Percentiles rank a stretch among this genome's conserved stretches.
phyloP scores from a whole-genome alignment of 495 filamentous ascomycete species.

The Penicillium lividum region DNA sequence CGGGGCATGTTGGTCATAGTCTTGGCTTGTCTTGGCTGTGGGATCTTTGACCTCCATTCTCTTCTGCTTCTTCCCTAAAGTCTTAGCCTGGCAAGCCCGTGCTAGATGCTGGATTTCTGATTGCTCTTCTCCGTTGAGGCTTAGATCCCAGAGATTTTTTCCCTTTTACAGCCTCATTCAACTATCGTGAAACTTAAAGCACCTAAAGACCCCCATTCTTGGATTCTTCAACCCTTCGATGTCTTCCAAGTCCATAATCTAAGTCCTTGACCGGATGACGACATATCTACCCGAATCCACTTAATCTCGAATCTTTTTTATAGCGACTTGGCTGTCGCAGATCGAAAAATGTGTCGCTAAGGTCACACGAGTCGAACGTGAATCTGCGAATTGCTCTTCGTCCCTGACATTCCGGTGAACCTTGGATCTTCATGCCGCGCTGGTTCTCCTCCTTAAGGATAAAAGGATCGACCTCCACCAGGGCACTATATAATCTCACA shows the following conservation, averaged over 20 bases:
- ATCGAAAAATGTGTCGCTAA: conserved; percentile 10
- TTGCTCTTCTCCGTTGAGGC: conserved; percentile 17
- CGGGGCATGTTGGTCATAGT: background rate
- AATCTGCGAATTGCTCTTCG: conserved; percentile 4
- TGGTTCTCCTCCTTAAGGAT: background rate
- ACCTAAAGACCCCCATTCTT: background rate
- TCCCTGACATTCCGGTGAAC: conserved; percentile 13
- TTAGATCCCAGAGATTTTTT: conserved; percentile 11
- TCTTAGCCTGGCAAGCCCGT: conserved; percentile 4
- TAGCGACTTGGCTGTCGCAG: no score
- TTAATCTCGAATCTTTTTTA: background rate
- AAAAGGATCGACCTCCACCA: background rate
- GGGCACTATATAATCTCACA: background rate
- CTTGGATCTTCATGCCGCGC: conserved; percentile 4
- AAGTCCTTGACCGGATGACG: background rate
- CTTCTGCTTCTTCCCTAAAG: background rate
- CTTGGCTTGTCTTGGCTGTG: background rate
- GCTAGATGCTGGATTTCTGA: conserved; percentile 1
- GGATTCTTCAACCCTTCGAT: background rate
- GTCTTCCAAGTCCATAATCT: background rate
- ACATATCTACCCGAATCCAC: background rate
- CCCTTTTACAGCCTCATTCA: background rate
- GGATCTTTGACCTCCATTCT: background rate
- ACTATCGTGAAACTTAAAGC: background rate
- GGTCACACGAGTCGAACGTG: background rate